phyloP scores from a whole-genome alignment of 225 moss, liverwort and hornwort species.

The Climacium dendroides region DNA sequence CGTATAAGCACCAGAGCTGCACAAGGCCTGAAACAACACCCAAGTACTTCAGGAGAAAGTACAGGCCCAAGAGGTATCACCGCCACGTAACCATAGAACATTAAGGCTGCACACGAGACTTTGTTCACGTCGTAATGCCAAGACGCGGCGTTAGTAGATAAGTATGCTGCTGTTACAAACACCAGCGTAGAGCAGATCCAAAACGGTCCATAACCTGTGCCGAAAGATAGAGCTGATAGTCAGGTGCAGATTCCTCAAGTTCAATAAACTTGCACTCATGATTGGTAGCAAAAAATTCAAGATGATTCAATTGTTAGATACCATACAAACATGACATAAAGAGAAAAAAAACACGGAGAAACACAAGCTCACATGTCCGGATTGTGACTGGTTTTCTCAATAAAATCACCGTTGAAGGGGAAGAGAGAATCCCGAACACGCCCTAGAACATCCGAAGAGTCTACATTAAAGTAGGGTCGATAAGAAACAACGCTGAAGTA shows the following conservation, averaged over 20 bases:
- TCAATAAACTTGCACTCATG: neutral
- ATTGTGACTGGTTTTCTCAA: slow-evolving; percentile 97
- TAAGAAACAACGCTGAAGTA: slow-evolving; percentile 81
- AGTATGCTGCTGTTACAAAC: slow-evolving; percentile 91
- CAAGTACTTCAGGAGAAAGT: slow-evolving; percentile 90
- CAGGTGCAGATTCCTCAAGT: neutral
- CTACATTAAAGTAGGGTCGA: slow-evolving; percentile 98
- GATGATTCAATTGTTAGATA: neutral
- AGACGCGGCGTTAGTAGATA: slow-evolving; percentile 55
- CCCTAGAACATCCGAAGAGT: slow-evolving; percentile 76
- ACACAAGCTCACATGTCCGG: slow-evolving; percentile 73
- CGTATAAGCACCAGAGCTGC: slow-evolving; percentile 98
- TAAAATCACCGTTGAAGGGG: slow-evolving; percentile 91
- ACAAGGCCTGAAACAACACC: slow-evolving; percentile 89
- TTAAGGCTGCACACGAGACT: slow-evolving; percentile 87
- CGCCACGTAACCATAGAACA: slow-evolving; percentile 96
- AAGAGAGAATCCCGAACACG: slow-evolving; percentile 85
- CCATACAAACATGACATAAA: neutral
- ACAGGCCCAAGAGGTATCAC: slow-evolving; percentile 86
- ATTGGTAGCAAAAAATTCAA: neutral
- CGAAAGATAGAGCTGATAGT: neutral
- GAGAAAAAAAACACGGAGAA: neutral
- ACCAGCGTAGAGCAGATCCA: slow-evolving; percentile 99
- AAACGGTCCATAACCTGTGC: slow-evolving; percentile 91
- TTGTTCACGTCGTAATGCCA: slow-evolving; percentile 98